Evolutionary conservation across 768 basidiomycete genomes (phyloP).

Genomic region (Lepiota subincarnata): DNA sequence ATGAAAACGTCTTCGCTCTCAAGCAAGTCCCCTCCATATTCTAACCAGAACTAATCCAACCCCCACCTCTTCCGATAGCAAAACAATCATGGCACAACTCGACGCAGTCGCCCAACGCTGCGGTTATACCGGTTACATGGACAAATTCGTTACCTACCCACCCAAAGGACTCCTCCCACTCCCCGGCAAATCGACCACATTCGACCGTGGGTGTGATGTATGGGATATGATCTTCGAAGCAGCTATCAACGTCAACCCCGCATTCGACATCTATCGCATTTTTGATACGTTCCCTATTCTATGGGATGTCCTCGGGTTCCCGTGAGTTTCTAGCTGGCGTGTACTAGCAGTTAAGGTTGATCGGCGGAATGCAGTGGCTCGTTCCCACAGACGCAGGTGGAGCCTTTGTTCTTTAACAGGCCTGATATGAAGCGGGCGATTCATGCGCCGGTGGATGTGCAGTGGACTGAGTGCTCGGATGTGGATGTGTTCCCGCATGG

Average conservation of each 20-base stretch:
- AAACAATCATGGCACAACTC: constrained; percentile 57
- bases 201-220: constrained; percentile 54
- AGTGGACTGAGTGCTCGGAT: constrained; percentile 63
- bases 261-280: constrained; percentile 74
- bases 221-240: constrained; percentile 65
- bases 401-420: constrained; percentile 69
- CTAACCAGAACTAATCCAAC: not conserved
- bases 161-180: constrained; percentile 65
- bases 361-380: constrained; percentile 39
- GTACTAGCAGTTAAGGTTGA: too few species aligned
- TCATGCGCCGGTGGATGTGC: constrained; percentile 58
- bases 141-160: constrained; percentile 63
- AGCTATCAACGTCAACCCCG: constrained; percentile 62
- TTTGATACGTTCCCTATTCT: constrained; percentile 71
- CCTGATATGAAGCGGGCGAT: constrained; percentile 65
- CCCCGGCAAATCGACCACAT: constrained; percentile 49
- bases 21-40: constrained; percentile 41
- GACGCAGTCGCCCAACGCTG: constrained; percentile 51
- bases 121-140: constrained; percentile 58
- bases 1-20: constrained; percentile 64
- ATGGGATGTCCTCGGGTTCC: constrained; percentile 84
- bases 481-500: constrained; percentile 57
- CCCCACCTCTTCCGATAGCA: constrained; percentile 29
- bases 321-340: constrained; percentile 34
- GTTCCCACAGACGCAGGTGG: constrained; percentile 45